Evolutionary conservation across 192 early-diverging fungal species (phyloP).

Genomic region (Chytriomyces sp.): DNA sequence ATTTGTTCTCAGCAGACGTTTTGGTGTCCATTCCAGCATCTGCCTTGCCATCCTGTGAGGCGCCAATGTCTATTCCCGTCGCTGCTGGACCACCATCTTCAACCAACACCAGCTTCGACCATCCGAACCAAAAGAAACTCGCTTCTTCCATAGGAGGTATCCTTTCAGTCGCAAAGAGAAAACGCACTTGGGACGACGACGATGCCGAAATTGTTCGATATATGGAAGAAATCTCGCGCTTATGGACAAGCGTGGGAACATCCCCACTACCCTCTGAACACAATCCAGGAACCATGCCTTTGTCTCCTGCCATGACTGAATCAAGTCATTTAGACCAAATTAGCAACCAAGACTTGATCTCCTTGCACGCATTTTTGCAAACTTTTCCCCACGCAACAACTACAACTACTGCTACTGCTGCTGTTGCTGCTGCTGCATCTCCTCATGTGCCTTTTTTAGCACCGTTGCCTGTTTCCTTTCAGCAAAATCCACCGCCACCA

Average conservation of each 20-base stretch:
- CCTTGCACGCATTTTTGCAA: slow-evolving; percentile 25
- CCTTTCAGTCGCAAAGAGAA: not conserved
- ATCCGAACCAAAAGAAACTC: too few species aligned
- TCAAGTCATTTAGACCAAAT: not conserved
- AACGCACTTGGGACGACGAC: too few species aligned
- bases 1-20: not conserved
- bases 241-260: not conserved
- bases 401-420: not conserved
- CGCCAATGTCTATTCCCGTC: too few species aligned
- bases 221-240: not conserved
- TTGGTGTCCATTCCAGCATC: not conserved
- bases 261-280: not conserved
- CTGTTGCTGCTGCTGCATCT: not conserved
- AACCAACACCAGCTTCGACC: too few species aligned
- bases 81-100: too few species aligned
- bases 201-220: too few species aligned
- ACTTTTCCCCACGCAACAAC: not conserved
- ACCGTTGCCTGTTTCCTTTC: not conserved
- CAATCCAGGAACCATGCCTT: not conserved
- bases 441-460: not conserved
- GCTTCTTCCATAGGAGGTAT: not conserved
- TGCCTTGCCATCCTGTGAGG: too few species aligned
- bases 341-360: slow-evolving; percentile 16
- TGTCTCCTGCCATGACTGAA: not conserved
- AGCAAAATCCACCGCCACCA: not conserved